phyloP scores from a whole-genome alignment of 495 filamentous ascomycete species.

The Aspergillus hancockii region DNA sequence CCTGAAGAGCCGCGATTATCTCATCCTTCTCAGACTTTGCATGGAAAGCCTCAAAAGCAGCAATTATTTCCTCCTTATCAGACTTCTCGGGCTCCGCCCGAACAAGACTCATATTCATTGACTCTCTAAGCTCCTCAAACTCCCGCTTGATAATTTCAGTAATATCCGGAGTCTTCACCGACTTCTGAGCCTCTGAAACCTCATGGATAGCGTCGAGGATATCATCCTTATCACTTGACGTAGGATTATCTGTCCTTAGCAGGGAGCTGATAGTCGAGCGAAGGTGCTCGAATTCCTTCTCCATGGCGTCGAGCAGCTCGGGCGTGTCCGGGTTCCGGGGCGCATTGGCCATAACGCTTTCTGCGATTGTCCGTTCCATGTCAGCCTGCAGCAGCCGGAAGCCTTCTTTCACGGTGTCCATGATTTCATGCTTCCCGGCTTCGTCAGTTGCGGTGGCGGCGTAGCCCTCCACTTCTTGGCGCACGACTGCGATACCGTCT shows the following conservation, averaged over 20 bases:
- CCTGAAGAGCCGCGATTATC: conserved; percentile 63
- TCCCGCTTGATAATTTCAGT: conserved; percentile 63
- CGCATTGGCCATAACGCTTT: conserved; percentile 35
- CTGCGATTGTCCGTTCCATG: conserved; percentile 61
- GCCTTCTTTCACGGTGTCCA: conserved; percentile 69
- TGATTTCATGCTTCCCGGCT: conserved; percentile 73
- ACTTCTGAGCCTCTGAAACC: conserved; percentile 28
- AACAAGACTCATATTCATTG: conserved; percentile 44
- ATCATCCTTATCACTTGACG: conserved; percentile 57
- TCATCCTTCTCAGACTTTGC: conserved; percentile 64
- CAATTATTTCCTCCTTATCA: conserved; percentile 59
- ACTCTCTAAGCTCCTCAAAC: conserved; percentile 72
- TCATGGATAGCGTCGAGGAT: conserved; percentile 66
- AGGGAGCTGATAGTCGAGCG: conserved; percentile 70
- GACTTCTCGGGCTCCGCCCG: conserved; percentile 25
- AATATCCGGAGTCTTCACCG: conserved; percentile 24
- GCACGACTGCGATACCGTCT: conserved; percentile 78
- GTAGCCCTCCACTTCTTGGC: conserved; percentile 79
- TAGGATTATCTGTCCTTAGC: conserved; percentile 56
- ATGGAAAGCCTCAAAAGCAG: conserved; percentile 65
- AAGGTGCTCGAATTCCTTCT: conserved; percentile 68
- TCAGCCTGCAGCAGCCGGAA: conserved; percentile 75
- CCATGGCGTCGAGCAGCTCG: conserved; percentile 69
- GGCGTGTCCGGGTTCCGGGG: conserved; percentile 47
- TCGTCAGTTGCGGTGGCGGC: conserved; percentile 67